phyloP scores from a whole-genome alignment of 306 rosid genomes.

The Citrullus amarus region DNA sequence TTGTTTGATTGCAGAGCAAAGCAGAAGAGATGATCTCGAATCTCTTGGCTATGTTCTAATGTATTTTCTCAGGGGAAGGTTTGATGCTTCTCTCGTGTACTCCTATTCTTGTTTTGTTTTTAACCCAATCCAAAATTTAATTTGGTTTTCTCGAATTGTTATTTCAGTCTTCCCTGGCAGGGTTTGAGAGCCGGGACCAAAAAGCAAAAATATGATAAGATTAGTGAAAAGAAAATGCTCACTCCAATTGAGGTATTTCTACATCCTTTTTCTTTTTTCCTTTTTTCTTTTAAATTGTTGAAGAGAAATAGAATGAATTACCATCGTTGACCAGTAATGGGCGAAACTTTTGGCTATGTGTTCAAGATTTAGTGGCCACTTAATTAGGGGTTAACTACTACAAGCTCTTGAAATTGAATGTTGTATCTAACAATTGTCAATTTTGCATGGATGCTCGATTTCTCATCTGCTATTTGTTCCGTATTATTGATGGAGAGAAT shows the following conservation, averaged over 20 bases:
- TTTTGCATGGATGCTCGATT: neutral
- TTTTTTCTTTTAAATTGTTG: neutral
- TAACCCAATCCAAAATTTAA: conserved; percentile 9
- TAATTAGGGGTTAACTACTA: neutral
- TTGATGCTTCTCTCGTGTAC: conserved; percentile 12
- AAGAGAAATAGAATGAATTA: neutral
- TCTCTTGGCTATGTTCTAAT: conserved; percentile 99
- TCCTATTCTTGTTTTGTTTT: neutral
- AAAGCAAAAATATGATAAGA: conserved; percentile 91
- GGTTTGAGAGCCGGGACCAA: conserved; percentile 96
- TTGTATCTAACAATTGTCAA: neutral
- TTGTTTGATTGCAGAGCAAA: conserved; percentile 59
- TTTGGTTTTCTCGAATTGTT: conserved; percentile 17
- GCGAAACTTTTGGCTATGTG: neutral
- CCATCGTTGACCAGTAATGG: neutral
- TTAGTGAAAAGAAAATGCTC: conserved; percentile 88
- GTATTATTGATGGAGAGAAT: neutral
- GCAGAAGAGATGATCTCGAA: conserved; percentile 99
- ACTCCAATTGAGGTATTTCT: conserved; percentile 82
- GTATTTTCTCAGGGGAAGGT: conserved; percentile 99
- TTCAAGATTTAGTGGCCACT: neutral
- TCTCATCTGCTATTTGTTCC: too few relatives aligned
- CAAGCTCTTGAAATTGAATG: neutral
- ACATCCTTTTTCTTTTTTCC: conserved; percentile 2
- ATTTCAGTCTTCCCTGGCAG: conserved; percentile 96